Evolutionary conservation across 108 stramenopile species (phyloP).

Genomic region (Hondaea fermentalgiana): DNA sequence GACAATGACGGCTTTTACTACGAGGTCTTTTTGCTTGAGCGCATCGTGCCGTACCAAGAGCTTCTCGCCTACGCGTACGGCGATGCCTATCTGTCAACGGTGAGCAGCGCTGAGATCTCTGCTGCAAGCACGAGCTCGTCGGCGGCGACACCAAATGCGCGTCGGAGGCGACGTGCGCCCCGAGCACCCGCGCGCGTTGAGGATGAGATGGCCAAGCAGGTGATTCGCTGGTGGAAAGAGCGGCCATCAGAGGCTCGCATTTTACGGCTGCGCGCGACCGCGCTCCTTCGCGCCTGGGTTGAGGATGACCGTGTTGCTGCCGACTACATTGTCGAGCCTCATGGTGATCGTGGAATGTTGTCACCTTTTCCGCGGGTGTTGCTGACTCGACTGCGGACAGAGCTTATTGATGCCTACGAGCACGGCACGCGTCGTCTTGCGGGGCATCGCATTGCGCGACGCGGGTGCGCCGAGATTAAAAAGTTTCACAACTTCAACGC

Average conservation of each 20-base stretch:
- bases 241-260: neutral
- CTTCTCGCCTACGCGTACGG: constrained; percentile 8
- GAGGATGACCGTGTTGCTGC: neutral
- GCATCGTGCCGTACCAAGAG: neutral
- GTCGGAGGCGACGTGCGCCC: neutral
- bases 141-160: neutral
- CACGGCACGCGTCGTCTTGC: neutral
- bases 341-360: neutral
- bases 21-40: neutral
- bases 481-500: neutral
- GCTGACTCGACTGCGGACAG: neutral
- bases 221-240: neutral
- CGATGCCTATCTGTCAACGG: neutral
- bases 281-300: neutral
- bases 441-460: neutral
- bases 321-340: neutral
- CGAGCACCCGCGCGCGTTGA: neutral
- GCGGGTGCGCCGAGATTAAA: neutral
- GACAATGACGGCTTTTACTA: neutral
- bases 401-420: neutral
- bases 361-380: neutral
- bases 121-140: neutral
- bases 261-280: neutral
- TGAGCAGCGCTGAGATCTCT: neutral
- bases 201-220: neutral